These are phyloP conservation scores for Phaffia tasmanica DNA, from an alignment of 768 basidiomycete genomes.

Conservation along the genomic window DNA sequence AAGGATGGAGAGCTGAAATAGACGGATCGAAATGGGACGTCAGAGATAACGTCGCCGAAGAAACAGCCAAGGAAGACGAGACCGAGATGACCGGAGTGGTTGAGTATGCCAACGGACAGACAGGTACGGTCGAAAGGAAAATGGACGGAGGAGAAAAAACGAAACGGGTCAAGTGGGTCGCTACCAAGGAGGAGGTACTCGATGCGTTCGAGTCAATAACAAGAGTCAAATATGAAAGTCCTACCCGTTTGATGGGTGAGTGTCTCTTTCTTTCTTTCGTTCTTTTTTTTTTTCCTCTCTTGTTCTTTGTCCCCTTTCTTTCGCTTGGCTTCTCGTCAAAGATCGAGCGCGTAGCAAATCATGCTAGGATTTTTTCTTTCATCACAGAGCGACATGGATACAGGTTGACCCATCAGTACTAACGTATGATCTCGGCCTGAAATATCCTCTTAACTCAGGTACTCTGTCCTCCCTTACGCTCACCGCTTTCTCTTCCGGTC, in stretches of 20 bases:
- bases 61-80: constrained; percentile 12
- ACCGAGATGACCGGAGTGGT: constrained; percentile 28
- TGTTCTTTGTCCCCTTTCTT: constrained; percentile 23
- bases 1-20: constrained; percentile 47
- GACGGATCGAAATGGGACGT: constrained; percentile 29
- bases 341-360: background rate
- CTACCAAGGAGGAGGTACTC: constrained; percentile 72
- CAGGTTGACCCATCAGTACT: background rate
- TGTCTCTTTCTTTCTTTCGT: constrained; percentile 25
- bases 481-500: constrained; percentile 88
- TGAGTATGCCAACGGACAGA: constrained; percentile 32
- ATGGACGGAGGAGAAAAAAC: constrained; percentile 21
- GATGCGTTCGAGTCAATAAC: constrained; percentile 87
- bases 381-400: background rate
- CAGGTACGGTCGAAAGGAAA: constrained; percentile 23
- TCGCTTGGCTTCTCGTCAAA: background rate
- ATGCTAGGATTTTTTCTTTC: background rate
- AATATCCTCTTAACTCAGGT: constrained; percentile 43
- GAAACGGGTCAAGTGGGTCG: constrained; percentile 52
- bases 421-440: background rate
- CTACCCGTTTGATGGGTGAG: constrained; percentile 82
- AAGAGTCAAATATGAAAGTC: constrained; percentile 87
- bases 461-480: constrained; percentile 88
- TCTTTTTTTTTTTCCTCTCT: constrained; percentile 30
- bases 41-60: constrained; percentile 7